Evolutionary conservation across 805 yeast genomes (phyloP).

Genomic region (Monosporozyma servazzii): DNA sequence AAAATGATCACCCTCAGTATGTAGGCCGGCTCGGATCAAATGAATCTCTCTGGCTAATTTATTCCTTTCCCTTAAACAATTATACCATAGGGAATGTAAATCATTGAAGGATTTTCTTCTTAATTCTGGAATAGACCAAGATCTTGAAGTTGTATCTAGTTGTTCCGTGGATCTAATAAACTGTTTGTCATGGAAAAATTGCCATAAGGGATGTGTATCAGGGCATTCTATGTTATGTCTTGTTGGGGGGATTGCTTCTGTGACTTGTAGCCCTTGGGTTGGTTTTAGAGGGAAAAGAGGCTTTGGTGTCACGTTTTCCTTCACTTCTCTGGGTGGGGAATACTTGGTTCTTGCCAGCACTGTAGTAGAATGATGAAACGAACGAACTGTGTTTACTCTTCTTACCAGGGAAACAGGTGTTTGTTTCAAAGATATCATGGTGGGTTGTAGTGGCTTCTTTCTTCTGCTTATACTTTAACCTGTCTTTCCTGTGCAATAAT

Average conservation of each 20-base stretch:
- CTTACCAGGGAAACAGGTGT: conserved; percentile 20
- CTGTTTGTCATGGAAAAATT: conserved; percentile 62
- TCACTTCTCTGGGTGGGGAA: conserved; percentile 20
- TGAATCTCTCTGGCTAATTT: conserved; percentile 65
- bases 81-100: conserved; percentile 84
- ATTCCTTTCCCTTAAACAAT: conserved; percentile 76
- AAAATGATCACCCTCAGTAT: conserved; percentile 32
- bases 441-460: not conserved
- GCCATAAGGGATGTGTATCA: conserved; percentile 92
- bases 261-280: conserved; percentile 36
- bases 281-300: conserved; percentile 6
- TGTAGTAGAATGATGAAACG: not conserved
- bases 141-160: conserved; percentile 46
- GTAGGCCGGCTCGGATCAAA: conserved; percentile 32
- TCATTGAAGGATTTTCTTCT: conserved; percentile 89
- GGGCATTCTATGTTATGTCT: conserved; percentile 59
- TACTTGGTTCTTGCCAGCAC: conserved; percentile 35
- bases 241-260: conserved; percentile 82
- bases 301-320: conserved; percentile 6
- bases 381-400: not conserved
- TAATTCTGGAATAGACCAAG: conserved; percentile 84
- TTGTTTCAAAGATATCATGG: not conserved
- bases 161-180: conserved; percentile 53
- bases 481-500: too few species aligned
- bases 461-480: not conserved